Conservation (phyloP, 148 eudicot genomes). For the Vaccinium corymbosum region DNA sequence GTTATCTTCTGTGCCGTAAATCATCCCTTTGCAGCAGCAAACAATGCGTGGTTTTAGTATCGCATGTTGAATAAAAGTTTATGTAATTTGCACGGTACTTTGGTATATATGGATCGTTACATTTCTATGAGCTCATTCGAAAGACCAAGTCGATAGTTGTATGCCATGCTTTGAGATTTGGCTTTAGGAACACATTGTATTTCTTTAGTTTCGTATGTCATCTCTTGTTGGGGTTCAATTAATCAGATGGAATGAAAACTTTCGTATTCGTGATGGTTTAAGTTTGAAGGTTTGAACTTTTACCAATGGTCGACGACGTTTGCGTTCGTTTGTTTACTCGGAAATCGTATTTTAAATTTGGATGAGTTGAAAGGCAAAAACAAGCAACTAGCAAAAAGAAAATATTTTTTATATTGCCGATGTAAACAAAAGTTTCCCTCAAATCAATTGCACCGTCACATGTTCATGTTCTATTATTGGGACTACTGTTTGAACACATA, state of each 20-base stretch:
- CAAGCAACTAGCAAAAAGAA: neutral
- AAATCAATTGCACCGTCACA: too few species aligned
- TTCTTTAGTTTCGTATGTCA: neutral
- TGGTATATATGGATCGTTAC: constrained; percentile 41
- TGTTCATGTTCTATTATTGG: too few species aligned
- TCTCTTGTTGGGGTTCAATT: constrained; percentile 2
- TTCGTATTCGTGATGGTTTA: neutral
- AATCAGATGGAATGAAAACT: neutral
- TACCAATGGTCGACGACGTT: neutral
- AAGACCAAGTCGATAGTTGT: neutral
- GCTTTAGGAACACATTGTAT: neutral
- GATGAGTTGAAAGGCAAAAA: neutral
- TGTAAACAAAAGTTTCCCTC: too few species aligned
- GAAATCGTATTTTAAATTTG: neutral
- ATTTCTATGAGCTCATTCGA: constrained; percentile 29
- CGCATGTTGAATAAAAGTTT: constrained; percentile 37
- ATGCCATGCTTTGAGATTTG: neutral
- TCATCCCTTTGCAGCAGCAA: constrained; percentile 8
- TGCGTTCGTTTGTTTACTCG: neutral
- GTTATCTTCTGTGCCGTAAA: neutral
- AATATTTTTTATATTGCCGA: too few species aligned
- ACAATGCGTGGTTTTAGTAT: constrained; percentile 27
- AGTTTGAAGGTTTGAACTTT: neutral
- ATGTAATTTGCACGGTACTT: constrained; percentile 30
- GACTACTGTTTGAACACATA: too few species aligned